phyloP scores from a whole-genome alignment of 2,329 filamentous ascomycete species.

The Lachnellula cervina region DNA sequence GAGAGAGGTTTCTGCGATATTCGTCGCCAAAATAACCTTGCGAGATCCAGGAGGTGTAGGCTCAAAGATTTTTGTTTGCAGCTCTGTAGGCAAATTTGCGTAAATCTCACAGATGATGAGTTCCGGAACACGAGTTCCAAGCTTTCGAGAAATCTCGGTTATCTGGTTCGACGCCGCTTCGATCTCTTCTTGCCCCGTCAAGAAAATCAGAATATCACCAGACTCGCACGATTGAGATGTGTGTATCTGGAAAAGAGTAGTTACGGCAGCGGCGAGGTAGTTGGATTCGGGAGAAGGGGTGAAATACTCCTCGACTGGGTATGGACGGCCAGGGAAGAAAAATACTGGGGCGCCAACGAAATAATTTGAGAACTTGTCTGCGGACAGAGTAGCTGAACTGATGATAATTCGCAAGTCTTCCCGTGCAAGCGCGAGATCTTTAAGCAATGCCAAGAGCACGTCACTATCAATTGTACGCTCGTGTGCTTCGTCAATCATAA shows the following conservation, averaged over 20 bases:
- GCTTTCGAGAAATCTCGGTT: slow-evolving; percentile 81
- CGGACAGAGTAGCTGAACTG: slow-evolving; percentile 98
- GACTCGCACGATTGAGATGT: slow-evolving; percentile 49
- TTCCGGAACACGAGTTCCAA: slow-evolving; percentile 86
- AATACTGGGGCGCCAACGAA: slow-evolving; percentile 96
- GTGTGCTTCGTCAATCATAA: slow-evolving; percentile 99
- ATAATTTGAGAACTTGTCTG: slow-evolving; percentile 91
- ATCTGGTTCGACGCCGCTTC: slow-evolving; percentile 89
- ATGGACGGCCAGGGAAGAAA: slow-evolving; percentile 90
- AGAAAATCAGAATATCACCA: slow-evolving; percentile 96
- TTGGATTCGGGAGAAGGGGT: slow-evolving; percentile 89
- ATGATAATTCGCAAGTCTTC: slow-evolving; percentile 94
- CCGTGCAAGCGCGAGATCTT: slow-evolving; percentile 86
- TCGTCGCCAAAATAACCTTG: slow-evolving; percentile 97
- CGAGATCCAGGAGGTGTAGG: slow-evolving; percentile 82
- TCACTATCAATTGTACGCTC: slow-evolving; percentile 95
- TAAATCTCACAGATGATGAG: slow-evolving; percentile 95
- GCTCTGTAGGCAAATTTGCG: slow-evolving; percentile 97
- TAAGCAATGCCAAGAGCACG: slow-evolving; percentile 96
- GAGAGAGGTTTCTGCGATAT: slow-evolving; percentile 96
- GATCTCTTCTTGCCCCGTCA: slow-evolving; percentile 99
- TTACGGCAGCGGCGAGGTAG: slow-evolving; percentile 94
- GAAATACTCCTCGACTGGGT: slow-evolving; percentile 97
- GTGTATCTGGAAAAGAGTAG: slow-evolving; percentile 40
- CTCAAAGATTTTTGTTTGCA: slow-evolving; percentile 98